These are phyloP conservation scores for Phaeotremella skinneri DNA, from an alignment of 768 basidiomycete species.

Conservation along the genomic window DNA sequence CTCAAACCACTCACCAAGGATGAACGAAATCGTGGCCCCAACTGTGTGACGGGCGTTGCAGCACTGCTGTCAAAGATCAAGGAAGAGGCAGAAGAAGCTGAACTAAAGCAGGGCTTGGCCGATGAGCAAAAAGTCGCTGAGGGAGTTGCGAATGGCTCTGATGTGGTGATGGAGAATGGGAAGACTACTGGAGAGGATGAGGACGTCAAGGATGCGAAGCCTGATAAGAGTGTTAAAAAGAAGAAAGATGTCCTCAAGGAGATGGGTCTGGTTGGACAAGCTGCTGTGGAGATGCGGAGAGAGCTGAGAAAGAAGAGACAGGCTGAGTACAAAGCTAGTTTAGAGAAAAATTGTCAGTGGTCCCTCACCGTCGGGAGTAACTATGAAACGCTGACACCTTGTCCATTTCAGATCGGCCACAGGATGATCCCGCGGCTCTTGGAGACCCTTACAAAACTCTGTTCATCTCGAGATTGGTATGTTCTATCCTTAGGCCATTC, in stretches of 20 bases:
- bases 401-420: constrained; percentile 75
- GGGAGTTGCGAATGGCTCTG: constrained; percentile 22
- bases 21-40: constrained; percentile 67
- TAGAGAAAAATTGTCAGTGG: constrained; percentile 68
- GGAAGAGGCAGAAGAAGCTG: constrained; percentile 65
- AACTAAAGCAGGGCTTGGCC: constrained; percentile 31
- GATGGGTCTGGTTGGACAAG: constrained; percentile 44
- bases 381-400: constrained; percentile 16
- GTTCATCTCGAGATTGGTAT: constrained; percentile 87
- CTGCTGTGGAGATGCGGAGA: constrained; percentile 46
- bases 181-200: constrained; percentile 52
- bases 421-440: constrained; percentile 81
- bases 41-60: constrained; percentile 75
- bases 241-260: constrained; percentile 60
- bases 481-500: constrained; percentile 21
- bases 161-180: constrained; percentile 76
- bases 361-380: neutral
- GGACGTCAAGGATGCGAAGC: constrained; percentile 58
- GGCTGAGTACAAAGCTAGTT: constrained; percentile 51
- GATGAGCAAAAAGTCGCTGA: constrained; percentile 17
- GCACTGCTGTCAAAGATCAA: constrained; percentile 67
- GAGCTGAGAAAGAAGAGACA: constrained; percentile 49
- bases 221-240: constrained; percentile 68
- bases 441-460: constrained; percentile 99
- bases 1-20: constrained; percentile 79